phyloP scores from a whole-genome alignment of 345 rosid genomes.

The Durio zibethinus region DNA sequence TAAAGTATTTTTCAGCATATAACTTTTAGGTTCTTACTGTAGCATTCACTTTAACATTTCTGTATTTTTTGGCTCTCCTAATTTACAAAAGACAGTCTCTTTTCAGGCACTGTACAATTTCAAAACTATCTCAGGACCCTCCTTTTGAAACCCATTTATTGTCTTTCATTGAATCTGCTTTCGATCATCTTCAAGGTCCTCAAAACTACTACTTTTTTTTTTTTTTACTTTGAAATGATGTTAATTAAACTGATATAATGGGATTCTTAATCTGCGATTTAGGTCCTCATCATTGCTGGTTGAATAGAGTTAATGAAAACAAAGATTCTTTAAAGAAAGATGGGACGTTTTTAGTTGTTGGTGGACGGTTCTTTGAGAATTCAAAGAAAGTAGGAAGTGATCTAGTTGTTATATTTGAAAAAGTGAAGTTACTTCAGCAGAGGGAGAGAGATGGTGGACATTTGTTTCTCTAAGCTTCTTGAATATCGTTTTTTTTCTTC shows the following conservation, averaged over 20 bases:
- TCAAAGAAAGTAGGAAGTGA: conserved; percentile 28
- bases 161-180: conserved; percentile 45
- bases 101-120: conserved; percentile 51
- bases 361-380: conserved; percentile 42
- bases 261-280: background rate
- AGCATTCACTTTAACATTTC: background rate
- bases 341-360: conserved; percentile 52
- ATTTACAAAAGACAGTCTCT: conserved; percentile 45
- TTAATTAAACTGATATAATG: background rate
- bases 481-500: conserved; percentile 7
- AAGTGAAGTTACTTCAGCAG: conserved; percentile 66
- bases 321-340: conserved; percentile 39
- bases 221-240: background rate
- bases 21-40: background rate
- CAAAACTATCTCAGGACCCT: conserved; percentile 36
- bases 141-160: conserved; percentile 33
- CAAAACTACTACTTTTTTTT: background rate
- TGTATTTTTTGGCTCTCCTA: conserved; percentile 23
- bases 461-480: conserved; percentile 5
- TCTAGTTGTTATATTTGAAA: conserved; percentile 42
- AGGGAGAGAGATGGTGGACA: conserved; percentile 40
- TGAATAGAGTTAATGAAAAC: conserved; percentile 47
- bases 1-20: background rate
- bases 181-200: conserved; percentile 58
- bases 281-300: conserved; percentile 79